Evolutionary conservation across 2,329 filamentous ascomycete genomes (phyloP), one percentile per base, ranked within the genome.

Genomic region (Ceratocystiopsis minuta): DNA sequence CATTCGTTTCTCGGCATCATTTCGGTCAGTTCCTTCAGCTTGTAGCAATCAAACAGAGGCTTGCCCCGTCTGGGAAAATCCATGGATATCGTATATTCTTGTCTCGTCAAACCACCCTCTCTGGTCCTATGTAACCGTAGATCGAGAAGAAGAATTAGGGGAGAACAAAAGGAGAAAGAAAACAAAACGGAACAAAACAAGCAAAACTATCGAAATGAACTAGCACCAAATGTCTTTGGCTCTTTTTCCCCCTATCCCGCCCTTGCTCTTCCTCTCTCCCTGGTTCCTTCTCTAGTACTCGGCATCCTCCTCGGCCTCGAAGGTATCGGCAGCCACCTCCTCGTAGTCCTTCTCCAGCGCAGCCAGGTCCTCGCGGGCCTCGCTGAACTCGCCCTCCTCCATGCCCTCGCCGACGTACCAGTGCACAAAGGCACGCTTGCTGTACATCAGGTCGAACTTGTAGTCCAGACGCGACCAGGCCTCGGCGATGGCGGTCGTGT

Each of bases 371-470:
- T 98, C 90, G 63, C 90, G 87, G 51, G 90, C 90, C 73, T 98
- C 90, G 44, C 85, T 93, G 77, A 98, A 98, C 68, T 98, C 90
- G 65, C 90, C 90, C 66, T 98, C 90, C 75, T 98, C 90, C 90
- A 98, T 98, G 78, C 90, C 90, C 74, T 96, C 90, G 70, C 90
- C 90, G 60, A 98, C 90, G 58, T 96, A 98, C 90, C 90, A 98
- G 70, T 98, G 90, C 51, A 98, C 90, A 68, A 98, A 98, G 49
- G 90, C 90, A 71, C 90, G 90, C 81, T 98, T 98, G 64, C 85
- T 92, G 79, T 96, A 95, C 90, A 98, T 98, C 62, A 98, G 84
- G 60, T 98, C 90, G 71, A 98, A 98, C 72, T 98, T 98, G 75
- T 80, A 76, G 48, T 86, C 92, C 51, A 98, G 77, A 52, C 86